Base-by-base conservation (phyloP, 1,139 yeast species). In the Zhuliangozyma parablackwelliae region DNA sequence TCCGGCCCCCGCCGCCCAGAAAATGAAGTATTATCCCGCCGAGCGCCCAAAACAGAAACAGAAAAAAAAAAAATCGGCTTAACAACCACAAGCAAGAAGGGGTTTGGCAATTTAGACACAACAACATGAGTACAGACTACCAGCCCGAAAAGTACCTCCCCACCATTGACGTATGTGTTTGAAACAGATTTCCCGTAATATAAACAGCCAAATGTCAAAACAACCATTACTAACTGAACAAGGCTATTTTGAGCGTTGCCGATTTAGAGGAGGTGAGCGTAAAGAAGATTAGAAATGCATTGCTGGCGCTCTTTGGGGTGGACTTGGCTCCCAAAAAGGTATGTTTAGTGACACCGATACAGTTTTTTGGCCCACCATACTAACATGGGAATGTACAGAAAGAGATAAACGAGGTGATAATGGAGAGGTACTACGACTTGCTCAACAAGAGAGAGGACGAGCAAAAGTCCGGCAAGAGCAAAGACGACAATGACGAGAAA, bases 221-320 rank as follows among this genome's bases (percentile, higher is more conserved):
- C 16, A 16, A 16, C 16, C 27, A 12, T 9, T 47, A 54, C 64
- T 63, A 63, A 64, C 61, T 30, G n/a, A 8, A 20, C 33, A 16
- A 79, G 83, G 89, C 94, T 1, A 82, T 86, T 13, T 61, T 86
- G 28, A 67, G 81, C 41, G 90, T 79, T n/a, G 80, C 92, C 1
- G 82, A 86, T 48, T 69, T 84, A 29, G 83, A 82, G 44, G 71
- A 77, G 46, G 78, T 86, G 16, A 79, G 90, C 2, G 89, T 85
- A 10, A 84, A 83, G 54, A 73, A 77, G 51, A 78, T 86, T 30
- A 66, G 95, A 43, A 69, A 72, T 45, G 90, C 90, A 1, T 54
- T 86, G 23, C 88, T 81, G 52, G 86, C 78, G 44, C 63, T 85
- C 28, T 82, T 80, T 51, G 75, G 74, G 3, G 65, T 73, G 1